A percentile compares a stretch with the other conserved stretches of the same genome.
Conservation (phyloP, 2,329 filamentous ascomycete genomes). For the Ceratocystiopsis minuta region DNA sequence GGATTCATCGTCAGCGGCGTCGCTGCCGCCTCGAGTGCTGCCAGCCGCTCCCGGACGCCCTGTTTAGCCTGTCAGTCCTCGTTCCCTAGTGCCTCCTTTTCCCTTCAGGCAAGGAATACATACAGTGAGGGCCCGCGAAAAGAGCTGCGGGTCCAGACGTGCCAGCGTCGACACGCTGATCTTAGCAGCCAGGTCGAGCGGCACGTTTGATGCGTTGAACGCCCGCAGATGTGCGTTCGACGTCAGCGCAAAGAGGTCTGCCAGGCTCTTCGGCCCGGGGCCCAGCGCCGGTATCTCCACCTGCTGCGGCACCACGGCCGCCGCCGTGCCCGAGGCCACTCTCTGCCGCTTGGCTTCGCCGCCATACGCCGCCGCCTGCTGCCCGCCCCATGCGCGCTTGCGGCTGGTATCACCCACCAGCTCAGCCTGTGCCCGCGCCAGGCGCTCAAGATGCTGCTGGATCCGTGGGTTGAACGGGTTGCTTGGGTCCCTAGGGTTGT, state of each 20-base stretch:
- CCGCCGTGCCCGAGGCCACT: constrained; percentile 33
- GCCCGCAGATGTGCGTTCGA: constrained; percentile 52
- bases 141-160: constrained; percentile 46
- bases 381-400: constrained; percentile 56
- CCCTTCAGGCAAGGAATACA: constrained; percentile 13
- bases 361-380: constrained; percentile 48
- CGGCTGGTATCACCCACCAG: constrained; percentile 60
- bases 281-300: constrained; percentile 49
- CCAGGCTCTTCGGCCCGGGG: constrained; percentile 58
- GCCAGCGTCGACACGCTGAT: constrained; percentile 68
- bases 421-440: constrained; percentile 61
- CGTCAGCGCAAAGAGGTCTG: constrained; percentile 75
- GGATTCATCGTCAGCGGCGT: constrained; percentile 30
- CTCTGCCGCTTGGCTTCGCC: constrained; percentile 73
- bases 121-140: constrained; percentile 60
- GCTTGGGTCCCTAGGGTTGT: constrained; percentile 48
- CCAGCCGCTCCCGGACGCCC: constrained; percentile 34
- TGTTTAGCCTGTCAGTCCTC: constrained; percentile 10
- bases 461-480: constrained; percentile 61
- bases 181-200: constrained; percentile 55
- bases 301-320: constrained; percentile 15
- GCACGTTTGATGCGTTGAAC: constrained; percentile 71
- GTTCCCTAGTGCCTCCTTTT: constrained; percentile 5
- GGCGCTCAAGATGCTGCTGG: constrained; percentile 69
- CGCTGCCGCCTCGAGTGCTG: constrained; percentile 23